Conservation (phyloP, 2,329 filamentous ascomycete genomes). For the Knoxdaviesia capensis region DNA sequence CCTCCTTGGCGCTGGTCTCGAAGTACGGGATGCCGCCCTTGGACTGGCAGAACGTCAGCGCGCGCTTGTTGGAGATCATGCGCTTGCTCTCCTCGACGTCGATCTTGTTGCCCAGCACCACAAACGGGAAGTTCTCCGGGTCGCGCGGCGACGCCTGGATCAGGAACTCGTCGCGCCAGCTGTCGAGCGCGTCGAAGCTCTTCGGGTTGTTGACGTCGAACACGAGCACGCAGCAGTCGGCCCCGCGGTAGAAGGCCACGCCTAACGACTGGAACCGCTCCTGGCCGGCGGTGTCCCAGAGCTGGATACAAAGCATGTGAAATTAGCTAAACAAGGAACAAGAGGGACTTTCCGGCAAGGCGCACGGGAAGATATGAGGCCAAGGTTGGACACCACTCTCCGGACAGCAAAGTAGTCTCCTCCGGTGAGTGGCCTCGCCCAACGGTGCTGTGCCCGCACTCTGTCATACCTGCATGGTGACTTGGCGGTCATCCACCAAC, state of each 20-base stretch:
- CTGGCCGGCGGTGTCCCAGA: constrained; percentile 96
- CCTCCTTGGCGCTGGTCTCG: constrained; percentile 97
- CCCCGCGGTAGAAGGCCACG: constrained; percentile 91
- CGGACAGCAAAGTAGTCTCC: not conserved
- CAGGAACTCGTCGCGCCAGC: constrained; percentile 95
- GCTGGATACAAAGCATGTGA: constrained; percentile 24
- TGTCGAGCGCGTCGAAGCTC: constrained; percentile 95
- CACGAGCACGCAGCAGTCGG: constrained; percentile 93
- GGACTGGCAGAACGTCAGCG: constrained; percentile 92
- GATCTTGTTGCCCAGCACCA: constrained; percentile 97
- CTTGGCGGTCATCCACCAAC: constrained; percentile 84
- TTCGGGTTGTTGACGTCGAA: constrained; percentile 99
- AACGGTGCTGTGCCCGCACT: too few species aligned
- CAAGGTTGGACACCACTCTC: not conserved
- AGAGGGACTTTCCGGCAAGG: not conserved
- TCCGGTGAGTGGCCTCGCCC: too few species aligned
- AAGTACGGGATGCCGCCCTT: constrained; percentile 98
- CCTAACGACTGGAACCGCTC: constrained; percentile 95
- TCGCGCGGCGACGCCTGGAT: constrained; percentile 94
- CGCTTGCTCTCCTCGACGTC: constrained; percentile 96
- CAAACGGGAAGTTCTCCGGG: constrained; percentile 93
- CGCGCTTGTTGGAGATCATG: constrained; percentile 88
- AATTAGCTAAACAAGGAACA: constrained; percentile 4
- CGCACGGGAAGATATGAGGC: not conserved
- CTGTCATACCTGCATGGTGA: constrained; percentile 77